Conservation (phyloP, 495 filamentous ascomycete genomes). For the Cudoniella acicularis region DNA sequence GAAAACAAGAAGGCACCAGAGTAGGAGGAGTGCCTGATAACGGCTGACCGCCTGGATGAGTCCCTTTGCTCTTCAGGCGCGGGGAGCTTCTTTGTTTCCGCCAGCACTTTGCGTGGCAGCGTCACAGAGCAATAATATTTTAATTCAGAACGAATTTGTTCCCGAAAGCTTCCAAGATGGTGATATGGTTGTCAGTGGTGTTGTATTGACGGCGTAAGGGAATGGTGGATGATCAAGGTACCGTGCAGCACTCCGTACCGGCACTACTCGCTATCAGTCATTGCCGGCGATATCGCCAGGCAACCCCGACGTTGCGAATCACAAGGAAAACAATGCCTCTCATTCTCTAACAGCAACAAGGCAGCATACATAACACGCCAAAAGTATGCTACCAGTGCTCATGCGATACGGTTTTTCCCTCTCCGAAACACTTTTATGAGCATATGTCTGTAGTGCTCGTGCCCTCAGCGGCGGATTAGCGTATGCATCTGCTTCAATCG, state of each 20-base stretch:
- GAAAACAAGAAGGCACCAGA: neutral
- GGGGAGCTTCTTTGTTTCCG: neutral
- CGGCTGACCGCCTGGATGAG: neutral
- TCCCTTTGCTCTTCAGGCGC: neutral
- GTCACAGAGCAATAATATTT: too few relatives aligned
- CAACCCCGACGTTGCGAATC: neutral
- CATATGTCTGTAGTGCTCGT: too few relatives aligned
- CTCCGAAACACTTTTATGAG: too few relatives aligned
- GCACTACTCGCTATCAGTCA: neutral
- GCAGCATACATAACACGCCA: neutral
- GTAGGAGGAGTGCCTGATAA: constrained; percentile 1
- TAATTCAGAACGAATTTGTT: too few relatives aligned
- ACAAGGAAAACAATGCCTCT: too few relatives aligned
- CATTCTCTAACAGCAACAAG: neutral
- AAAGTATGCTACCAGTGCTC: too few relatives aligned
- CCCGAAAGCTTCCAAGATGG: too few relatives aligned
- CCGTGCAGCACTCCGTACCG: too few relatives aligned
- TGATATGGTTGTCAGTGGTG: too few relatives aligned
- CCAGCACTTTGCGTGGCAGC: too few relatives aligned
- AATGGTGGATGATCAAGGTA: neutral
- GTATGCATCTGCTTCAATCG: too few relatives aligned
- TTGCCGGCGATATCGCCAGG: neutral
- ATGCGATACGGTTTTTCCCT: too few relatives aligned
- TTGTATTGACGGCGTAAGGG: neutral
- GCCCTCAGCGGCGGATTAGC: neutral